Percentiles rank a stretch among this genome's conserved stretches.
Evolutionary conservation across 176 grass and related monocot genomes (phyloP).

Genomic region (Triticum urartu): DNA sequence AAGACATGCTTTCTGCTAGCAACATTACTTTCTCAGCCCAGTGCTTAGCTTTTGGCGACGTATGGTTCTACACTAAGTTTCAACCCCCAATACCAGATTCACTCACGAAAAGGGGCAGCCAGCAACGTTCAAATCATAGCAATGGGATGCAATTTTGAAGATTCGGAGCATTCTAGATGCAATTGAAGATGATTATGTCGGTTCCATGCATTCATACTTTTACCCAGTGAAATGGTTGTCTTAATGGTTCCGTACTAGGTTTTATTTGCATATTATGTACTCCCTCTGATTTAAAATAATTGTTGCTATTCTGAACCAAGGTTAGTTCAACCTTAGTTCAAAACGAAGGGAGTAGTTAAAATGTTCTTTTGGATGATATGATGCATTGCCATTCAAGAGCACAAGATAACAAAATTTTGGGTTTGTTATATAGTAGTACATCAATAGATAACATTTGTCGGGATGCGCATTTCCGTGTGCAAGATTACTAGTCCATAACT

Average conservation of each 20-base stretch:
- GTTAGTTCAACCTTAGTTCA: too few species aligned
- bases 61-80: not conserved
- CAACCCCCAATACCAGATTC: not conserved
- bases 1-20: too few species aligned
- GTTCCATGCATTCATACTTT: not conserved
- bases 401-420: not conserved
- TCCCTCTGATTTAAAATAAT: too few species aligned
- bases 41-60: not conserved
- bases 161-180: not conserved
- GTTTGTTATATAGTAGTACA: too few species aligned
- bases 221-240: not conserved
- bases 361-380: not conserved
- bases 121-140: too few species aligned
- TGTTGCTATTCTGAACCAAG: too few species aligned
- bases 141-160: not conserved
- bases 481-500: not conserved
- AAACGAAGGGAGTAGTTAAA: not conserved
- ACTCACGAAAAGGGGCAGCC: not conserved
- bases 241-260: not conserved
- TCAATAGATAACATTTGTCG: not conserved
- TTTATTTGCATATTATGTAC: not conserved
- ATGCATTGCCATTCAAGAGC: not conserved
- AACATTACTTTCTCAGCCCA: not conserved
- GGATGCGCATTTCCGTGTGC: not conserved
- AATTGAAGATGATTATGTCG: too few species aligned